phyloP scores from a whole-genome alignment of 2,329 filamentous ascomycete species.

The Dichotomopilus funicola region DNA sequence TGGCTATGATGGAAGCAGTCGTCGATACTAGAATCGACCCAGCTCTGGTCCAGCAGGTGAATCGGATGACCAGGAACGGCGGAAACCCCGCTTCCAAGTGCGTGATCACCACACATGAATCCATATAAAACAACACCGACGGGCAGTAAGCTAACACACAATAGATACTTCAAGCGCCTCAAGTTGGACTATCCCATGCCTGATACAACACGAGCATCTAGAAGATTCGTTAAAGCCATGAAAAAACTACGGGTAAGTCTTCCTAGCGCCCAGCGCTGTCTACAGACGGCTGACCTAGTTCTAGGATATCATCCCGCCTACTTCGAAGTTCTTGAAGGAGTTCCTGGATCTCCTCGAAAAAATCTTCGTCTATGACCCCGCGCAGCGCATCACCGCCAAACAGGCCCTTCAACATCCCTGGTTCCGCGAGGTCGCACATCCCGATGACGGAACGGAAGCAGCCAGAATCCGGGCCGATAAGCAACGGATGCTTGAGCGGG shows the following conservation, averaged over 20 bases:
- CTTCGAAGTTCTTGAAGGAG: constrained; percentile 51
- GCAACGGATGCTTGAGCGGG: constrained; percentile 35
- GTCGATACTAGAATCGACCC: constrained; percentile 53
- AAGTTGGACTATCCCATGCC: constrained; percentile 58
- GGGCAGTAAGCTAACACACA: constrained; percentile 5
- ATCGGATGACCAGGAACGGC: constrained; percentile 50
- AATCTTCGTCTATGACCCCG: constrained; percentile 63
- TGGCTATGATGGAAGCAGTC: constrained; percentile 71
- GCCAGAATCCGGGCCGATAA: constrained; percentile 54
- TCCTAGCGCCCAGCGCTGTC: neutral
- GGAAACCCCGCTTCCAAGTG: constrained; percentile 61
- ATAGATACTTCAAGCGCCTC: constrained; percentile 61
- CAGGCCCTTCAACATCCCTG: constrained; percentile 60
- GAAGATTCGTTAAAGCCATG: constrained; percentile 66
- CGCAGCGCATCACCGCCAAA: constrained; percentile 59
- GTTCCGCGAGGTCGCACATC: constrained; percentile 57
- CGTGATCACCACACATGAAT: constrained; percentile 4
- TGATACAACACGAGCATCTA: constrained; percentile 58
- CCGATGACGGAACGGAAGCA: constrained; percentile 63
- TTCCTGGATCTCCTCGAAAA: constrained; percentile 59
- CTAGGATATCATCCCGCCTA: constrained; percentile 59
- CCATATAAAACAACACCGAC: neutral
- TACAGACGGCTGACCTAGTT: constrained; percentile 20
- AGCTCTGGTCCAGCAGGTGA: constrained; percentile 51
- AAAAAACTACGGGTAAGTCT: constrained; percentile 54